A percentile compares a stretch with the other conserved stretches of the same genome.
Evolutionary conservation across 768 basidiomycete genomes (phyloP).

Genomic region (Kwoniella botswanensis): DNA sequence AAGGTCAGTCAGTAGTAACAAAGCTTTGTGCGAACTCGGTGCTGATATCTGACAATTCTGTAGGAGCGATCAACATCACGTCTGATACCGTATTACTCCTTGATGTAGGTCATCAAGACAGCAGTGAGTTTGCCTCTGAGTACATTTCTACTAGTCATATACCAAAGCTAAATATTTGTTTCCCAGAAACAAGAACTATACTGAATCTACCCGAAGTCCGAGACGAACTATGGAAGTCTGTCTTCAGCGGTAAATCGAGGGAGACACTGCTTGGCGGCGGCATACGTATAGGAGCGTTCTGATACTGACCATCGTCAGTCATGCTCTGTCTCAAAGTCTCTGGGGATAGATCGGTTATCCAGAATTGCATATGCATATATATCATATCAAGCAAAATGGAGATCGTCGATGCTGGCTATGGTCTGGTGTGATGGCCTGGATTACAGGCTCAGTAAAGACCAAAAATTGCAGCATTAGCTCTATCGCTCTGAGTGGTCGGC

Average conservation of each 20-base stretch:
- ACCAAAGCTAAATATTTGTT: neutral
- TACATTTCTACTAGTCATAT: neutral
- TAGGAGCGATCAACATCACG: slow-evolving; percentile 46
- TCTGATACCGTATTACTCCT: slow-evolving; percentile 46
- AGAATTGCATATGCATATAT: too few species aligned
- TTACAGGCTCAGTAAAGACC: too few species aligned
- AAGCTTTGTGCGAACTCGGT: neutral
- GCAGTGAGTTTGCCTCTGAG: slow-evolving; percentile 36
- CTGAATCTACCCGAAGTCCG: slow-evolving; percentile 53
- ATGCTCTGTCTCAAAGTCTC: too few species aligned
- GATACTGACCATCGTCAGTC: neutral
- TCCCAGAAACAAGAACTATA: slow-evolving; percentile 52
- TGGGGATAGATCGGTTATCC: too few species aligned
- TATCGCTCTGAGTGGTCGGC: too few species aligned
- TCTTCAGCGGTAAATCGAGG: slow-evolving; percentile 47
- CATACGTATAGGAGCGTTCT: slow-evolving; percentile 53
- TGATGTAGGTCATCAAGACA: slow-evolving; percentile 44
- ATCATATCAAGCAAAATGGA: too few species aligned
- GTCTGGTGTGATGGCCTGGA: too few species aligned
- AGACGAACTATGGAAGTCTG: slow-evolving; percentile 54
- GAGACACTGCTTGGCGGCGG: slow-evolving; percentile 42
- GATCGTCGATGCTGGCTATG: too few species aligned
- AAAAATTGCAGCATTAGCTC: too few species aligned
- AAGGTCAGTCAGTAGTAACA: slow-evolving; percentile 49
- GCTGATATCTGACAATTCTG: slow-evolving; percentile 5